A percentile compares a stretch with the other conserved stretches of the same genome.
These are phyloP conservation scores for Podaxis sp. DNA, from an alignment of 768 basidiomycete species.

Conservation along the genomic window DNA sequence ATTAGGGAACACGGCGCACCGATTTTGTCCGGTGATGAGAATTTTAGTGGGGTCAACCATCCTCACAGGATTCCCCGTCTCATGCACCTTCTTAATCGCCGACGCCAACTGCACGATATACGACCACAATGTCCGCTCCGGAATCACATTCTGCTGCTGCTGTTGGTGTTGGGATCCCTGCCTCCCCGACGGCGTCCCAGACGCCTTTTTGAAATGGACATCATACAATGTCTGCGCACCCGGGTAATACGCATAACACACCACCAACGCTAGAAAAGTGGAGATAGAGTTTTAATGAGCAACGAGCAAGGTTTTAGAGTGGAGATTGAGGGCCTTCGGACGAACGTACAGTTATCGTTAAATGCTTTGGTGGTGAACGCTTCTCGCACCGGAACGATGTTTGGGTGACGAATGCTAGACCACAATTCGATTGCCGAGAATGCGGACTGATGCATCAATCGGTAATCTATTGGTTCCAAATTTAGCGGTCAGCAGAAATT, in stretches of 20 bases:
- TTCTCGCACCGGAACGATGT: slow-evolving; percentile 79
- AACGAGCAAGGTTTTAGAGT: background rate
- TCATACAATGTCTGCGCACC: slow-evolving; percentile 81
- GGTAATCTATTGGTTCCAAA: slow-evolving; percentile 58
- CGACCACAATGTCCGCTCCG: slow-evolving; percentile 88
- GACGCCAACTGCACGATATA: slow-evolving; percentile 89
- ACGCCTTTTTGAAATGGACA: slow-evolving; percentile 64
- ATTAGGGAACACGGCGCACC: slow-evolving; percentile 39
- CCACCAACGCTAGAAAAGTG: slow-evolving; percentile 68
- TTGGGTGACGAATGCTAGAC: slow-evolving; percentile 83
- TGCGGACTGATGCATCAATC: slow-evolving; percentile 77
- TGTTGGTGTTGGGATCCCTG: slow-evolving; percentile 23
- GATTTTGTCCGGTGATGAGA: slow-evolving; percentile 85
- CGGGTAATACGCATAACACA: slow-evolving; percentile 89
- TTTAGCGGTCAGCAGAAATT: background rate
- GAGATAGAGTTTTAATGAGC: background rate
- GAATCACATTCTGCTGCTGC: slow-evolving; percentile 39
- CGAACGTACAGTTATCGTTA: slow-evolving; percentile 79
- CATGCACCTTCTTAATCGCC: slow-evolving; percentile 86
- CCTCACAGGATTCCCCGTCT: slow-evolving; percentile 74
- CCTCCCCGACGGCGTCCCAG: slow-evolving; percentile 15
- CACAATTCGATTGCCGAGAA: slow-evolving; percentile 84
- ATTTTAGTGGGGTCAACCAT: slow-evolving; percentile 88
- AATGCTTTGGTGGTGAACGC: slow-evolving; percentile 96
- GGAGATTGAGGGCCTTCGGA: background rate